phyloP scores from a whole-genome alignment of 306 rosid species.

The Malus fusca region DNA sequence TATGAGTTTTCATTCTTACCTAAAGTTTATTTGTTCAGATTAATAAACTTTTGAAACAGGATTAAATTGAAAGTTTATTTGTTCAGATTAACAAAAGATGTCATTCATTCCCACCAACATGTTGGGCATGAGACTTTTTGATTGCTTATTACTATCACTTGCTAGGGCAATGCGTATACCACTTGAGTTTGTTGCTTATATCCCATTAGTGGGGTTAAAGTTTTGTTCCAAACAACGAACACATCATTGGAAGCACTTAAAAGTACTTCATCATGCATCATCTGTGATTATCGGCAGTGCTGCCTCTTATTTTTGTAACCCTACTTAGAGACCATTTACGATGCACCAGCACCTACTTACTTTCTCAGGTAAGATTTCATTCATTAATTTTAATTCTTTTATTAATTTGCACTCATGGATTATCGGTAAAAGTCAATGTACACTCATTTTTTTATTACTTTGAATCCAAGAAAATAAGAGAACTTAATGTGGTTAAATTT shows the following conservation, averaged over 20 bases:
- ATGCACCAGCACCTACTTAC: not conserved
- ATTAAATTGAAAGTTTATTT: not conserved
- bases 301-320: not conserved
- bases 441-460: not conserved
- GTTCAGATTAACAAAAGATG: slow-evolving; percentile 15
- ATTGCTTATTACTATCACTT: slow-evolving; percentile 11
- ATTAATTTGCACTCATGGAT: too few relatives aligned
- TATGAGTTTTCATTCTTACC: not conserved
- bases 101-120: slow-evolving; percentile 33
- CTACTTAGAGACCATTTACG: not conserved
- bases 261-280: not conserved
- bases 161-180: slow-evolving; percentile 13
- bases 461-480: not conserved
- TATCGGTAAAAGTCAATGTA: not conserved
- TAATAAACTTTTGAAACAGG: slow-evolving; percentile 5
- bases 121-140: slow-evolving; percentile 15
- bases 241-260: slow-evolving; percentile 1
- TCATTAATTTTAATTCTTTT: not conserved
- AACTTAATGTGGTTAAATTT: not conserved
- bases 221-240: not conserved
- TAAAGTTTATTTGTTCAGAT: not conserved
- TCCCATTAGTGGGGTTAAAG: slow-evolving; percentile 4
- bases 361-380: not conserved
- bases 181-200: slow-evolving; percentile 14
- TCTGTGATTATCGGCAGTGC: not conserved